Percentiles rank a stretch among this genome's conserved stretches.
Conservation (phyloP, 139 green algal genomes). For the Picochlorum sp. region DNA sequence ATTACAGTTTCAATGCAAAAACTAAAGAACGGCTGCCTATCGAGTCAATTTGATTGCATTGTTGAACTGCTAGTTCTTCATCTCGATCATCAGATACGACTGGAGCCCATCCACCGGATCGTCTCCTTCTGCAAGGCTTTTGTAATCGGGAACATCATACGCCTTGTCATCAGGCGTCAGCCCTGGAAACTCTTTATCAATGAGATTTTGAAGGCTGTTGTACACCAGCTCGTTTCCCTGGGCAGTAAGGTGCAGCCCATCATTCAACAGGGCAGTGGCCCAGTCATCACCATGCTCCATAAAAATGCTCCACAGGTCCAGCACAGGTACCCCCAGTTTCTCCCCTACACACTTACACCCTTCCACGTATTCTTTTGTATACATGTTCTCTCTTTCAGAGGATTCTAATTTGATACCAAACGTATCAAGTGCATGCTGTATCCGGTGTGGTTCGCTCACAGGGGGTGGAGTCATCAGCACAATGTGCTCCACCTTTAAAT, state of each 20-base stretch:
- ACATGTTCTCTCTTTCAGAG: slow-evolving; percentile 38
- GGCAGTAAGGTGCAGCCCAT: slow-evolving; percentile 64
- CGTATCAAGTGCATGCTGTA: slow-evolving; percentile 21
- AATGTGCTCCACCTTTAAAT: slow-evolving; percentile 20
- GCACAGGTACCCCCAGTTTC: slow-evolving; percentile 30
- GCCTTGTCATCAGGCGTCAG: slow-evolving; percentile 20
- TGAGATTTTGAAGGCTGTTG: slow-evolving; percentile 19
- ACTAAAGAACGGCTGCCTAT: too few species aligned
- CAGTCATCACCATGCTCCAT: slow-evolving; percentile 29
- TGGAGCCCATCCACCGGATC: background rate
- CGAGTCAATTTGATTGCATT: too few species aligned
- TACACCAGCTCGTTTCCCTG: slow-evolving; percentile 37
- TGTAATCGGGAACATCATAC: slow-evolving; percentile 2
- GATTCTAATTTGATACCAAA: slow-evolving; percentile 8
- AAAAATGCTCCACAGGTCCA: slow-evolving; percentile 58
- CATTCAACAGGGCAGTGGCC: slow-evolving; percentile 22
- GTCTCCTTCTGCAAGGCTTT: background rate
- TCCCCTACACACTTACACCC: slow-evolving; percentile 26
- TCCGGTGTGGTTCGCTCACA: slow-evolving; percentile 42
- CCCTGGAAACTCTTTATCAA: slow-evolving; percentile 29
- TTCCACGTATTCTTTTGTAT: slow-evolving; percentile 40
- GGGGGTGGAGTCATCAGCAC: slow-evolving; percentile 68
- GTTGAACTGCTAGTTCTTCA: too few species aligned
- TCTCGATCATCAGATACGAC: too few species aligned
- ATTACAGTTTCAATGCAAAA: too few species aligned